These are phyloP conservation scores for Colletotrichum zoysiae DNA, from an alignment of 2,329 filamentous ascomycete species.

Conservation along the genomic window DNA sequence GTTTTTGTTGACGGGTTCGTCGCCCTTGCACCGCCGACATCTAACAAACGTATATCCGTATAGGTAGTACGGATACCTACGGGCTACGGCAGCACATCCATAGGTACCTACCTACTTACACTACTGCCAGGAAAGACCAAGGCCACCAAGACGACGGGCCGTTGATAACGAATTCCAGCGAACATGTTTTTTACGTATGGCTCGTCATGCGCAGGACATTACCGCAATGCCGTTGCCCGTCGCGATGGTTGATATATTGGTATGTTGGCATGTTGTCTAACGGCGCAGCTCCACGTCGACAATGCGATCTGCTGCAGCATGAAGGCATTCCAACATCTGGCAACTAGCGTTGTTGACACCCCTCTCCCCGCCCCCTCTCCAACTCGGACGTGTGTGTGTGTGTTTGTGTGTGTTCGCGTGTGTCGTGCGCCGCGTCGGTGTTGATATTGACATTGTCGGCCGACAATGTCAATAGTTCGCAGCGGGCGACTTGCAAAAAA, in stretches of 20 bases:
- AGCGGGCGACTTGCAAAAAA: slow-evolving; percentile 7
- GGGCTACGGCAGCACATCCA: neutral
- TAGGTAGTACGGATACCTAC: neutral
- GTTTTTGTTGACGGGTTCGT: slow-evolving; percentile 41
- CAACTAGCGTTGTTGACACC: neutral
- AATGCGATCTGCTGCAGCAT: slow-evolving; percentile 29
- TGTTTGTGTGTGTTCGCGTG: too few relatives aligned
- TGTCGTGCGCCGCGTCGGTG: neutral
- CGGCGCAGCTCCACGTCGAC: slow-evolving; percentile 26
- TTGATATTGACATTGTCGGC: slow-evolving; percentile 9
- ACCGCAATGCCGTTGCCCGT: slow-evolving; percentile 38
- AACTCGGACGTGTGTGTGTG: neutral
- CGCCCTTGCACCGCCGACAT: slow-evolving; percentile 14
- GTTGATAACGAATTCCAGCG: slow-evolving; percentile 36
- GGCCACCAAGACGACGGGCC: slow-evolving; percentile 30
- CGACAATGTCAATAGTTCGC: slow-evolving; percentile 31
- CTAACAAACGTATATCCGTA: too few relatives aligned
- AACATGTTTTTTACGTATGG: neutral
- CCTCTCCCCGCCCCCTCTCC: neutral
- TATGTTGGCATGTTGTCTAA: slow-evolving; percentile 1
- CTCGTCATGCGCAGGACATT: slow-evolving; percentile 38
- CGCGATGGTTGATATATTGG: neutral
- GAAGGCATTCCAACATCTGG: slow-evolving; percentile 28
- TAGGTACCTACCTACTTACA: neutral
- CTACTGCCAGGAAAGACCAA: slow-evolving; percentile 17